Percentiles rank a stretch among this genome's conserved stretches.
Conservation (phyloP, 129 eudicot species). For the Centella asiatica region DNA sequence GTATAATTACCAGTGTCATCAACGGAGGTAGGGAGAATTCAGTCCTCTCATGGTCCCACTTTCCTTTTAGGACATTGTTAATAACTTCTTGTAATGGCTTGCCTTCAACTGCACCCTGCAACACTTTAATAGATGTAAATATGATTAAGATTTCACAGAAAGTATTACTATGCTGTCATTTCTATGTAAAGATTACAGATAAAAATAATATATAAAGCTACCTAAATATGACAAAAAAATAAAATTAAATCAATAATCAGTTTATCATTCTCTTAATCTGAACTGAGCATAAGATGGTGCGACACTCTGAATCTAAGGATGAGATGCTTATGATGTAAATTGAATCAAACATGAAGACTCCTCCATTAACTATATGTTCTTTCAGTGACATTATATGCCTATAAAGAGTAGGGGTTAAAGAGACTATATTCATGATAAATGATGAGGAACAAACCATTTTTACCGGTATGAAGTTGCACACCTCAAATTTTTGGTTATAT, state of each 20-base stretch:
- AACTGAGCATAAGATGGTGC: neutral
- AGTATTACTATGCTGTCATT: too few species aligned
- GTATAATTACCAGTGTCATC: constrained; percentile 68
- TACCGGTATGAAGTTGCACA: neutral
- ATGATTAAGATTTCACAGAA: too few species aligned
- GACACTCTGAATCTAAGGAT: neutral
- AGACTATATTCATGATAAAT: neutral
- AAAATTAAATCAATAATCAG: neutral
- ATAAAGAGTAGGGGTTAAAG: neutral
- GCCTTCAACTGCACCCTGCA: constrained; percentile 59
- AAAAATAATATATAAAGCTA: neutral
- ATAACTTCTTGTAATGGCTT: constrained; percentile 62
- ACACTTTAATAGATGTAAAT: constrained; percentile 16
- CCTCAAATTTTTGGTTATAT: neutral
- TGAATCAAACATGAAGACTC: neutral
- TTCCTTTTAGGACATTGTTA: constrained; percentile 54
- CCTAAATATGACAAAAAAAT: neutral
- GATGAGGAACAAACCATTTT: neutral
- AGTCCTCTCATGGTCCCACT: constrained; percentile 93
- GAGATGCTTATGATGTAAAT: neutral
- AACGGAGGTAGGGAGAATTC: constrained; percentile 77
- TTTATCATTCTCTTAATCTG: neutral
- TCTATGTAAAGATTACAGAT: too few species aligned
- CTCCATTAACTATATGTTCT: neutral
- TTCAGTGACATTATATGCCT: neutral